A percentile compares a stretch with the other conserved stretches of the same genome.
These are phyloP conservation scores for Cetradonia linearis DNA, from an alignment of 495 filamentous ascomycete species.

Conservation along the genomic window DNA sequence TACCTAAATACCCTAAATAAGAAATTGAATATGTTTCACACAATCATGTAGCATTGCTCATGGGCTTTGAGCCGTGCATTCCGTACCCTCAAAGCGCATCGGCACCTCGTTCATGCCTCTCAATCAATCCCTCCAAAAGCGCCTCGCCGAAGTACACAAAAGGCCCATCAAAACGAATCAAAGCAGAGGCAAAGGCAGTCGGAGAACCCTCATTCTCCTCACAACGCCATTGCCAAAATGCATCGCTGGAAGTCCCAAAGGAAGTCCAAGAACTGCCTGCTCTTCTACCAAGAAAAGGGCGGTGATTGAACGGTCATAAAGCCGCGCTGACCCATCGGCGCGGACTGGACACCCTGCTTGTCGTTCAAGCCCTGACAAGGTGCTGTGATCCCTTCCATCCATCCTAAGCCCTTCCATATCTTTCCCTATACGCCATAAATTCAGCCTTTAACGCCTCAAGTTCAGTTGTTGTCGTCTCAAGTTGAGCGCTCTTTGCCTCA, in stretches of 20 bases:
- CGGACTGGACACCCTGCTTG: background rate
- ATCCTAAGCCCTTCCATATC: constrained; percentile 14
- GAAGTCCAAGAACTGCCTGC: background rate
- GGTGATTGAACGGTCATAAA: background rate
- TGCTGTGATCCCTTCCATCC: background rate
- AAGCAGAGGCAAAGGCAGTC: no score
- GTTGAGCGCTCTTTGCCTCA: no score
- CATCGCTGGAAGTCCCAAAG: background rate
- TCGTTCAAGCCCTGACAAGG: background rate
- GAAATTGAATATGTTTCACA: no score
- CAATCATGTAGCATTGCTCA: background rate
- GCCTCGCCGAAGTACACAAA: background rate
- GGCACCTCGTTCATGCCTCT: no score
- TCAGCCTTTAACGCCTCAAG: no score
- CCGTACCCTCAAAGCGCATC: no score
- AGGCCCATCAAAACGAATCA: background rate
- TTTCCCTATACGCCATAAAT: constrained; percentile 41
- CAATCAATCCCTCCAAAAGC: background rate
- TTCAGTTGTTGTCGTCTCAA: no score
- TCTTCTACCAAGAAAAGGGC: background rate
- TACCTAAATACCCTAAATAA: no score
- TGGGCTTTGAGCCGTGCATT: background rate
- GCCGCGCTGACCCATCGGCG: background rate
- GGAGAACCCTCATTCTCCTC: background rate
- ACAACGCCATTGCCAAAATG: background rate